These are phyloP conservation scores for Senecio squalidus DNA, from an alignment of 140 eudicot species.

Conservation along the genomic window DNA sequence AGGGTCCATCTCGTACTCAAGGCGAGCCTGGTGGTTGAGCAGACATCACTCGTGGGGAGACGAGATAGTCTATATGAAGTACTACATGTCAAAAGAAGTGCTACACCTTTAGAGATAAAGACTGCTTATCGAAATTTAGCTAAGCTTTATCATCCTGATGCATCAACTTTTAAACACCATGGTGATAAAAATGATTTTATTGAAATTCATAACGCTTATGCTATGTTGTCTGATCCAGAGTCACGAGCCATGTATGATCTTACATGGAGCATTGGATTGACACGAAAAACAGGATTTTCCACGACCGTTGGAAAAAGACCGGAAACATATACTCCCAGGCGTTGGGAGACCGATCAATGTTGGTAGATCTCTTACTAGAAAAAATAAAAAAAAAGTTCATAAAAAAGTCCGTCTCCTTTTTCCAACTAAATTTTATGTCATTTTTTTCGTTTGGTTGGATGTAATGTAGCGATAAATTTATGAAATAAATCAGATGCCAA, in stretches of 20 bases:
- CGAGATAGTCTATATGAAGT: slow-evolving; percentile 45
- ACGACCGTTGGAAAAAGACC: slow-evolving; percentile 15
- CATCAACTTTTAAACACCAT: slow-evolving; percentile 13
- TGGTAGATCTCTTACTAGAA: slow-evolving; percentile 34
- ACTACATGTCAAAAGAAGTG: slow-evolving; percentile 38
- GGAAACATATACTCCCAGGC: slow-evolving; percentile 34
- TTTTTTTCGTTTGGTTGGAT: too few relatives aligned
- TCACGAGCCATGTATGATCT: slow-evolving; percentile 47
- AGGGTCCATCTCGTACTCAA: slow-evolving; percentile 23
- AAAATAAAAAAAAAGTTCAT: not conserved
- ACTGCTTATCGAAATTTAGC: slow-evolving; percentile 67
- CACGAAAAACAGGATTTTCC: slow-evolving; percentile 3
- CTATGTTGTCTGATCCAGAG: slow-evolving; percentile 56
- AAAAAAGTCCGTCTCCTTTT: not conserved
- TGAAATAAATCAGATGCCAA: too few relatives aligned
- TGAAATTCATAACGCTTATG: slow-evolving; percentile 52
- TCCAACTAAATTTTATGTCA: not conserved
- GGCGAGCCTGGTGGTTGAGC: slow-evolving; percentile 10
- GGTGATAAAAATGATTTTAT: slow-evolving; percentile 45
- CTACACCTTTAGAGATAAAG: slow-evolving; percentile 54
- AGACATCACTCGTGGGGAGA: not conserved
- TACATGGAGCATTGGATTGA: slow-evolving; percentile 16
- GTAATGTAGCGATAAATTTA: too few relatives aligned
- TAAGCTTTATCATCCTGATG: slow-evolving; percentile 70
- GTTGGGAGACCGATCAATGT: slow-evolving; percentile 91